Base-by-base conservation (phyloP, 2,329 filamentous ascomycete genomes). In the Fusarium sp. region DNA sequence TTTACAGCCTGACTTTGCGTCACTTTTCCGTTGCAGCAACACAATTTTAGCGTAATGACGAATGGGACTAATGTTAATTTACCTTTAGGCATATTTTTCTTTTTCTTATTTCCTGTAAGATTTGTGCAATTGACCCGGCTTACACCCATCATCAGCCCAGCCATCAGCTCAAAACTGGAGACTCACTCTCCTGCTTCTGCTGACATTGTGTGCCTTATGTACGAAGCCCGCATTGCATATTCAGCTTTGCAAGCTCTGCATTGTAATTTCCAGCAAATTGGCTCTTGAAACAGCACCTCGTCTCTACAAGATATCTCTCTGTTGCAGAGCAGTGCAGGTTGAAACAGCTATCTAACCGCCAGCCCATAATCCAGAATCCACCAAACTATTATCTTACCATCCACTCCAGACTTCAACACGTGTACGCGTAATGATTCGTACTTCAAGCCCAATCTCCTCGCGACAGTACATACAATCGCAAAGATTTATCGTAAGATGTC, bases 341-440 rank as follows among this genome's bases (percentile, higher is more conserved):
- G 22, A 57, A 30, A 36, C 31, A 10, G 14, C 22, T 30, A 35
- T 62, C 48, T 50, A 60, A 62, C 44, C 44, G 28, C 45, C 61
- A 53, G 28, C 47, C 44, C 20, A 61, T 9, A 11, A 35, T 8
- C 22, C 22, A 41, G 16, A 31, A 22, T 13, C 42, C 30, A 42
- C 28, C 22, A 60, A 48, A 30, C 65, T 58, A 65, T 51, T 58
- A 47, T 69, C 65, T 70, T 69, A 69, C 66, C 66, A 70, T 9
- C 66, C 66, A 58, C 45, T 58, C 30, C 36, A 65, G 24, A 14
- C 20, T 44, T 31, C 33, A 22, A 58, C 58, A 69, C 51, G 58
- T 59, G 65, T 58, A 65, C 65, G 51, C 58, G 65, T 65, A 65
- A 36, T 30, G 20, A 28, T 38, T 35, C 50, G 28, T 42, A 13